Evolutionary conservation across 1,284 basidiomycete species (phyloP), one percentile per base, ranked within the genome.

Genomic region (Sanguinoderma infundibulare): DNA sequence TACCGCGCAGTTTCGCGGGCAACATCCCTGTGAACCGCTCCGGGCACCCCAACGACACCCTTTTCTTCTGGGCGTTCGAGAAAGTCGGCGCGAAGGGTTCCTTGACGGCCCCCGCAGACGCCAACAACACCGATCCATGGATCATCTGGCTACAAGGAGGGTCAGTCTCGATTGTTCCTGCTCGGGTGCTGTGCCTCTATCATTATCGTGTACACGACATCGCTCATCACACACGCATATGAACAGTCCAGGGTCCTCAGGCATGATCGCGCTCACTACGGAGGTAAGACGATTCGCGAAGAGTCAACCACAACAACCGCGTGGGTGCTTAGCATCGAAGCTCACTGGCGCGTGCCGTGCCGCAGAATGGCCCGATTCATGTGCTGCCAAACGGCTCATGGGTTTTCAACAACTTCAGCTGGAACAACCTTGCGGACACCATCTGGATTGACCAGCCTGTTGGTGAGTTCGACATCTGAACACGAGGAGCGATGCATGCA

Each of bases 401-500:
- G 15, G 77, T 77, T 24, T 70, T 77, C 9, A 89, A 90, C 64
- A 73, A 79, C 22, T 80, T 83, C 70, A 82, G 83, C 67, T 90
- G 89, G 85, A 75, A 83, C 66, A 81, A 77, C 46, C 71, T 88
- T 35, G 83, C 85, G 1, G 90, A 91, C 74, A 84, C 81, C 60
- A 79, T 91, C 57, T 91, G 86, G 86, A 76, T 91, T 49, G 90
- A 91, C 69, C 87, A 90, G 61, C 90, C 89, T 59, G 89, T 89
- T 39, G 67, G 57, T 62, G 35, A 26, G 28, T 6, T 30, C n/a
- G 3, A 5, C 7, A 9, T 54, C 9, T 5, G 22, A 24, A 30
- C 22, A 20, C 30, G n/a, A 20, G 8, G 14, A 24, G 40, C n/a
- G 24, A 26, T 26, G 28, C 56, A 30, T 52, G 60, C 60, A 58